Percentiles rank a stretch among this genome's conserved stretches.
phyloP scores from a whole-genome alignment of 805 yeast genomes.

The Nematodospora valgi region DNA sequence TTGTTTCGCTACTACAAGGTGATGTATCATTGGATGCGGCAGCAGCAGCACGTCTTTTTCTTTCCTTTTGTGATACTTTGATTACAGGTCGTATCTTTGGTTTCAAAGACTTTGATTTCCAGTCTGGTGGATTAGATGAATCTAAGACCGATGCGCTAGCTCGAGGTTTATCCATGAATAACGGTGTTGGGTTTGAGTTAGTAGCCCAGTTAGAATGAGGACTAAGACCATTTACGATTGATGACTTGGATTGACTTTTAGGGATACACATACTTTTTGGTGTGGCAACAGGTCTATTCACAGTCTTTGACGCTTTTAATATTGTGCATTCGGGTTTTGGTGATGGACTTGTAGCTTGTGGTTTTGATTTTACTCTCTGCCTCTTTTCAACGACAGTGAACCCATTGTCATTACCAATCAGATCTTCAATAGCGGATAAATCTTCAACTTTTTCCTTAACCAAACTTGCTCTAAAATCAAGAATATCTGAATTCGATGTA shows the following conservation, averaged over 20 bases:
- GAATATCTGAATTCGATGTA: slow-evolving; percentile 15
- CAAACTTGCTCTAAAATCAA: slow-evolving; percentile 23
- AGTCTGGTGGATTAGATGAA: background rate
- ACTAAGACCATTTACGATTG: slow-evolving; percentile 16
- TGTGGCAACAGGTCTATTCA: too few relatives aligned
- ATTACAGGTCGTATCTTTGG: slow-evolving; percentile 33
- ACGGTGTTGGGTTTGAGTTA: slow-evolving; percentile 8
- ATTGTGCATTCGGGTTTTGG: slow-evolving; percentile 8
- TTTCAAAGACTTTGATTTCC: slow-evolving; percentile 15
- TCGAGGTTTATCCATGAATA: background rate
- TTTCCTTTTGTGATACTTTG: slow-evolving; percentile 58
- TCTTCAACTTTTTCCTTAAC: slow-evolving; percentile 15
- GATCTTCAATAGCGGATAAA: slow-evolving; percentile 17
- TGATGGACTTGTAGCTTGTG: slow-evolving; percentile 5
- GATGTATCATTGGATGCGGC: slow-evolving; percentile 5
- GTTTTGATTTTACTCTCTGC: slow-evolving; percentile 15
- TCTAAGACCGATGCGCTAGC: too few relatives aligned
- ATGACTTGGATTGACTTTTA: too few relatives aligned
- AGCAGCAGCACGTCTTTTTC: slow-evolving; percentile 39
- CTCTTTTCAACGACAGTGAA: slow-evolving; percentile 26
- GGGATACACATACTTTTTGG: too few relatives aligned
- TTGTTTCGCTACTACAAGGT: background rate
- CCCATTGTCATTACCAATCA: slow-evolving; percentile 12
- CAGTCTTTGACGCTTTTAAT: background rate
- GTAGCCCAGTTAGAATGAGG: slow-evolving; percentile 28